Percentiles rank a stretch among this genome's conserved stretches.
Evolutionary conservation across 2,329 filamentous ascomycete species (phyloP).

Genomic region (Arthrobotrys musiformis): DNA sequence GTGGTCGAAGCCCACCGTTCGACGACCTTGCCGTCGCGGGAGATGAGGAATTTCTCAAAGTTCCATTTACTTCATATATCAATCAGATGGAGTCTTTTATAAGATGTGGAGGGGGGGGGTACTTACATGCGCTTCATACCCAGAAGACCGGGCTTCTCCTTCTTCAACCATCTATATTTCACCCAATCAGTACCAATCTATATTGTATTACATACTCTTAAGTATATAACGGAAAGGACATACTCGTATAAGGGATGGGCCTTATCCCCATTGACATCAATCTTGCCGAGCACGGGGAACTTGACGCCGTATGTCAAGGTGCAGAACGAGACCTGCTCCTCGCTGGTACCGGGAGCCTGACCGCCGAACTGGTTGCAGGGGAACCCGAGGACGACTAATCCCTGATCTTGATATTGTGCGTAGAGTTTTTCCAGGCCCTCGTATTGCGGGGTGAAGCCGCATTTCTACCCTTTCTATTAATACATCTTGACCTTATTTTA

Average conservation of each 20-base stretch:
- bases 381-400: slow-evolving; percentile 91
- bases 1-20: slow-evolving; percentile 86
- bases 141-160: slow-evolving; percentile 80
- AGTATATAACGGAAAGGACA: not conserved
- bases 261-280: slow-evolving; percentile 88
- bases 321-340: slow-evolving; percentile 75
- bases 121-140: slow-evolving; percentile 79
- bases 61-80: slow-evolving; percentile 80
- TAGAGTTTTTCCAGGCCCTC: slow-evolving; percentile 89
- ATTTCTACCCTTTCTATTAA: slow-evolving; percentile 21
- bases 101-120: not conserved
- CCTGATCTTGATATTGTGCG: slow-evolving; percentile 76
- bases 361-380: slow-evolving; percentile 97
- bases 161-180: slow-evolving; percentile 66
- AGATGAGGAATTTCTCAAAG: slow-evolving; percentile 97
- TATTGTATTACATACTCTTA: not conserved
- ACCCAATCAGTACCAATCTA: slow-evolving; percentile 60
- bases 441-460: slow-evolving; percentile 75
- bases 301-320: slow-evolving; percentile 92
- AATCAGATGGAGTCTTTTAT: too few species aligned
- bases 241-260: slow-evolving; percentile 82
- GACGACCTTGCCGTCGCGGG: slow-evolving; percentile 84
- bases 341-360: slow-evolving; percentile 86
- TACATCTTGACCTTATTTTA: too few species aligned
- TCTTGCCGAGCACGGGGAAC: slow-evolving; percentile 91